A percentile compares a stretch with the other conserved stretches of the same genome.
phyloP scores from a whole-genome alignment of 2,329 filamentous ascomycete species.

The Mollisiaceae sp. region DNA sequence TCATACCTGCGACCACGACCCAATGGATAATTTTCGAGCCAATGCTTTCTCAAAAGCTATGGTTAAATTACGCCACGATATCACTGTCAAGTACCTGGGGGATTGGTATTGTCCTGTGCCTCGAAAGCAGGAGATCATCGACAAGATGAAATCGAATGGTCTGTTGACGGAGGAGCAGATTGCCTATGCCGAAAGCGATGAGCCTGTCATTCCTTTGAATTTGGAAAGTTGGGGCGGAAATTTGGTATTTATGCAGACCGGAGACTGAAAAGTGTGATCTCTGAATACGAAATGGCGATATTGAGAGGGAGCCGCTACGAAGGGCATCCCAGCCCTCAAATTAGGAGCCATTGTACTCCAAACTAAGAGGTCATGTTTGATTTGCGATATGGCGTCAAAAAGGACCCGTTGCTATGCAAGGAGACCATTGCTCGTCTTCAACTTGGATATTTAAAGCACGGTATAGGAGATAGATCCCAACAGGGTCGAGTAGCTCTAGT shows the following conservation, averaged over 20 bases:
- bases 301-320: background rate
- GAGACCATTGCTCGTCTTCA: background rate
- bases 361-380: background rate
- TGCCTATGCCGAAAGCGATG: conserved; percentile 17
- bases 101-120: conserved; percentile 23
- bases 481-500: background rate
- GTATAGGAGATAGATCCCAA: background rate
- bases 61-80: conserved; percentile 14
- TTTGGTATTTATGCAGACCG: conserved; percentile 13
- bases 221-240: conserved; percentile 11
- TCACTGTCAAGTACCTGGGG: conserved; percentile 15
- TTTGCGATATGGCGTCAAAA: background rate
- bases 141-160: conserved; percentile 7
- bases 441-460: background rate
- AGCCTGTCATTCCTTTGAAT: conserved; percentile 13
- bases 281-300: background rate
- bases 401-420: background rate
- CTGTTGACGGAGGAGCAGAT: conserved; percentile 14
- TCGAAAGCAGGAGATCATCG: conserved; percentile 12
- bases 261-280: background rate
- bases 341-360: background rate
- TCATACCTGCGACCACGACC: conserved; percentile 19
- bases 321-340: background rate
- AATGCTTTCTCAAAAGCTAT: conserved; percentile 12
- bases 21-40: conserved; percentile 10